phyloP scores from a whole-genome alignment of 345 rosid species.

The Stellera chamaejasme region DNA sequence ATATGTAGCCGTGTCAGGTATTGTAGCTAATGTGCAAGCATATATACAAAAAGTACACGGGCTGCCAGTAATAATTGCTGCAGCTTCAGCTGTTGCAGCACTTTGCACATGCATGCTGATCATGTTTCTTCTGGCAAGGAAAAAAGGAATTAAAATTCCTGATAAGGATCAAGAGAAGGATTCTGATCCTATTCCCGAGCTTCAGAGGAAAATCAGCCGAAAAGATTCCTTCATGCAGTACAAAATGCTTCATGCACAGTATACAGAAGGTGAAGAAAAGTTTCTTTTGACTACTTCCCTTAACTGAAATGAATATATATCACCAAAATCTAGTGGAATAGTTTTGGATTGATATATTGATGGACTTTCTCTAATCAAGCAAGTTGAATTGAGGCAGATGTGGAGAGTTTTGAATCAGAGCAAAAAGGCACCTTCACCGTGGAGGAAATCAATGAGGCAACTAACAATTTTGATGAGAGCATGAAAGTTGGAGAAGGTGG shows the following conservation, averaged over 20 bases:
- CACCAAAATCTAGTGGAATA: no score
- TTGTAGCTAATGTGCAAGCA: no score
- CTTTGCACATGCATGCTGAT: conserved; percentile 10
- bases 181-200: not conserved
- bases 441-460: conserved; percentile 23
- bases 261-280: not conserved
- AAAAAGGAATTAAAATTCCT: conserved; percentile 3
- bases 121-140: conserved; percentile 12
- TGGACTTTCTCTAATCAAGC: not conserved
- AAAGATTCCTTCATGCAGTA: conserved; percentile 9
- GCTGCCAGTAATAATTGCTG: conserved; percentile 4
- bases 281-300: not conserved
- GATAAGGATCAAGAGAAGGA: conserved; percentile 1
- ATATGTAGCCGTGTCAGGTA: no score
- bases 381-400: conserved; percentile 12
- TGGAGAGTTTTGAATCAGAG: conserved; percentile 17
- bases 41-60: conserved; percentile 4
- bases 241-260: not conserved
- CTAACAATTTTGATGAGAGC: conserved; percentile 21
- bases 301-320: no score
- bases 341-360: no score
- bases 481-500: conserved; percentile 28
- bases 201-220: conserved; percentile 10
- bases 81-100: conserved; percentile 12
- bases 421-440: conserved; percentile 12